Evolutionary conservation across 2,329 filamentous ascomycete species (phyloP), one percentile per base, ranked within the genome.

Genomic region (Paraphaeosphaeria minitans): DNA sequence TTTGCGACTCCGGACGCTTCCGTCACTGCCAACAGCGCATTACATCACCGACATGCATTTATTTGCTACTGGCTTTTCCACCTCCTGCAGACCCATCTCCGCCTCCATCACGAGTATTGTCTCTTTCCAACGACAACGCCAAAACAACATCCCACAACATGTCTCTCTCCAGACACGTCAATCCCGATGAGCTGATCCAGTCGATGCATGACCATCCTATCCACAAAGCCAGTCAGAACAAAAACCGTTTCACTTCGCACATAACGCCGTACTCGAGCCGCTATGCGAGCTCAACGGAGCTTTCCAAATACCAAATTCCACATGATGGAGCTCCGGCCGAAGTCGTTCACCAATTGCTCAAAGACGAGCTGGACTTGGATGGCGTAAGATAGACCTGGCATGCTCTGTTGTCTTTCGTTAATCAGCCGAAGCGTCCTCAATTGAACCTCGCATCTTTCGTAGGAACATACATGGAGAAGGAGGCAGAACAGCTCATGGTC

Each of bases 401-500:
- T 7, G 4, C 37, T 3, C 24, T n/a, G 6, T 10, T 2, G 16
- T n/a, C 3, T 24, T 5, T 3, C 31, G 22, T 39, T 60, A 19
- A 58, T 50, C 67, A 67, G 73, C 87, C 37, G 85, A 86, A 88
- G 29, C 82, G 83, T 49, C 88, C 89, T 0, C 89, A 88, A 64
- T 77, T 91, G 62, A 91, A 91, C 67, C 76, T 90, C 27, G 88
- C 89, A 10, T 75, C 84, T 65, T 91, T 91, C 59, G 89, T 91
- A 1, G 85, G 85, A 39, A 91, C 89, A 0, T 91, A 89, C 68
- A 88, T 90, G 85, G 89, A 91, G 69, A 81, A 82, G 12, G 84
- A 89, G 65, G 88, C 86, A 6, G 81, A 85, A 57, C 78, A 84
- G 56, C 80, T 92, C 45, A 87, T 91, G 82, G 77, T 84, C 21